Conservation (phyloP, 2,329 filamentous ascomycete species). For the Trichoderma atroviride region DNA sequence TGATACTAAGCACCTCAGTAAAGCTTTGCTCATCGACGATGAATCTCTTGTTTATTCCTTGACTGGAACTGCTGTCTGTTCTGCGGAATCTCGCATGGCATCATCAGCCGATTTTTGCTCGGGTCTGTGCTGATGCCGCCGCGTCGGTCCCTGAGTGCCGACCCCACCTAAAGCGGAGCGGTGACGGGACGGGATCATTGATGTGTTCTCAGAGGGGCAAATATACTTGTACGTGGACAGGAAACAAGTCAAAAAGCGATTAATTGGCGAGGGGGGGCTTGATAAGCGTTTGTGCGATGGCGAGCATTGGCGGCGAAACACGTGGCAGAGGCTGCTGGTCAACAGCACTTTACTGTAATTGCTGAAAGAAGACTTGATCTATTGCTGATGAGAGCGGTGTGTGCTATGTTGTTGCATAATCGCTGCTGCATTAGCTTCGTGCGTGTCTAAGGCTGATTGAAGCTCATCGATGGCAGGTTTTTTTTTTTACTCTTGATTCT, state of each 20-base stretch:
- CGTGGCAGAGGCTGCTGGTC: slow-evolving; percentile 15
- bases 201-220: neutral
- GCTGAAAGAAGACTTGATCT: neutral
- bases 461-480: neutral
- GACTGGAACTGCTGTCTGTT: neutral
- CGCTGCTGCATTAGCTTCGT: neutral
- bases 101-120: neutral
- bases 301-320: slow-evolving; percentile 13
- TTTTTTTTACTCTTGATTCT: neutral
- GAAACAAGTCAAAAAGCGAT: neutral
- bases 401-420: neutral
- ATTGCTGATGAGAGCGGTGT: neutral
- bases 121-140: slow-evolving; percentile 1
- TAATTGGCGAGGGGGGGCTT: neutral
- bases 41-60: neutral
- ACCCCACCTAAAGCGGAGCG: slow-evolving; percentile 13
- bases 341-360: neutral
- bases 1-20: neutral
- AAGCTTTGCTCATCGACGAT: neutral
- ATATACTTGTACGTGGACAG: neutral
- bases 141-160: neutral
- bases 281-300: neutral
- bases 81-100: neutral
- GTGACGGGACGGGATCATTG: neutral
- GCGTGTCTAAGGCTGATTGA: neutral